Evolutionary conservation across 2,329 filamentous ascomycete species (phyloP).

Genomic region (Colletotrichum sp.): DNA sequence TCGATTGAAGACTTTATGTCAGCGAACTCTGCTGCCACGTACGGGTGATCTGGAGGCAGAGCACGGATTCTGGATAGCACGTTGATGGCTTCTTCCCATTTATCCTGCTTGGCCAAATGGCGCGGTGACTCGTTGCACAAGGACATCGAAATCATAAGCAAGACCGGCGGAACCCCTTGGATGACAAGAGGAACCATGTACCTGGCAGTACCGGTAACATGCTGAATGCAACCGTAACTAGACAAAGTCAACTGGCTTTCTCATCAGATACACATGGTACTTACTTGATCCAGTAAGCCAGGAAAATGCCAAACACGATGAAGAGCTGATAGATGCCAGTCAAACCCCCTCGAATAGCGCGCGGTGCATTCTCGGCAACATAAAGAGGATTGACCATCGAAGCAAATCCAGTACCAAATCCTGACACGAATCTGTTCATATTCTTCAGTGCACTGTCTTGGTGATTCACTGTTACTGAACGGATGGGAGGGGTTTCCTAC

Average conservation of each 20-base stretch:
- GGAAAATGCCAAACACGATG: slow-evolving; percentile 53
- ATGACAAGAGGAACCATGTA: slow-evolving; percentile 43
- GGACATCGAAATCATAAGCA: slow-evolving; percentile 38
- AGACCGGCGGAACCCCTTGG: slow-evolving; percentile 41
- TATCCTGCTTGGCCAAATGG: slow-evolving; percentile 36
- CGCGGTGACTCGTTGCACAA: slow-evolving; percentile 44
- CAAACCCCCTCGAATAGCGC: slow-evolving; percentile 54
- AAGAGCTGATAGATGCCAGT: slow-evolving; percentile 56
- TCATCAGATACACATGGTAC: background rate
- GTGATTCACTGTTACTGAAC: background rate
- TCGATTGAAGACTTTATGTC: slow-evolving; percentile 60
- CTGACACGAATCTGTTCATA: slow-evolving; percentile 53
- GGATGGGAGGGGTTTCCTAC: background rate
- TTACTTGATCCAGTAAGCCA: slow-evolving; percentile 49
- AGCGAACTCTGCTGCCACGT: slow-evolving; percentile 50
- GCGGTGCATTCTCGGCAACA: slow-evolving; percentile 61
- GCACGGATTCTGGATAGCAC: slow-evolving; percentile 44
- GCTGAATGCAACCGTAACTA: slow-evolving; percentile 28
- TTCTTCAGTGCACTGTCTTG: slow-evolving; percentile 44
- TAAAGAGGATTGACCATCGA: slow-evolving; percentile 62
- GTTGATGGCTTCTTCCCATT: slow-evolving; percentile 39
- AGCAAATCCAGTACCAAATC: slow-evolving; percentile 54
- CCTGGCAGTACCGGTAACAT: slow-evolving; percentile 15
- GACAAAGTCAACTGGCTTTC: background rate
- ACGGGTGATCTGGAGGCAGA: slow-evolving; percentile 40